These are phyloP conservation scores for Miamiensis avidus DNA, from an alignment of 169 alveolate genomes.

Conservation along the genomic window DNA sequence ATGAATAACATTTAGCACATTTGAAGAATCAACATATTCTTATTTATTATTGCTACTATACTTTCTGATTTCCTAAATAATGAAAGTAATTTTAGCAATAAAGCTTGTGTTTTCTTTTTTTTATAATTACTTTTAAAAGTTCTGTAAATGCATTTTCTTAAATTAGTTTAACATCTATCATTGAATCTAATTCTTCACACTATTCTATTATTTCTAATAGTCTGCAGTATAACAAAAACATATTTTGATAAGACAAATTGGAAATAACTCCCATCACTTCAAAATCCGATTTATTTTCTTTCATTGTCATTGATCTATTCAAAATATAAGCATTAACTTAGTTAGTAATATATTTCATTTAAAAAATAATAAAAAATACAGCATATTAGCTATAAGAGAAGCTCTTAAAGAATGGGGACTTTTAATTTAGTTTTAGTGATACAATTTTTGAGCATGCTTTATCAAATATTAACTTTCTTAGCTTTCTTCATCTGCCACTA, in stretches of 20 bases:
- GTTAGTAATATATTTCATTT: background rate
- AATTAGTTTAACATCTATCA: slow-evolving; percentile 14
- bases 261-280: background rate
- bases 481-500: slow-evolving; percentile 17
- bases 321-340: background rate
- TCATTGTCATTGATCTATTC: background rate
- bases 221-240: slow-evolving; percentile 29
- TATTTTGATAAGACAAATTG: slow-evolving; percentile 6
- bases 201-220: slow-evolving; percentile 20
- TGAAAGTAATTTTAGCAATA: slow-evolving; percentile 16
- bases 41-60: slow-evolving; percentile 1
- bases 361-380: slow-evolving; percentile 26
- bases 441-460: background rate
- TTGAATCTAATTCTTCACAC: slow-evolving; percentile 29
- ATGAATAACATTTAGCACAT: slow-evolving; percentile 7
- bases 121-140: background rate
- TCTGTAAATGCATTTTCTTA: slow-evolving; percentile 33
- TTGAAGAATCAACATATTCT: background rate
- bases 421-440: background rate
- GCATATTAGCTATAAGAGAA: slow-evolving; percentile 25
- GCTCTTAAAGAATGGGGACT: slow-evolving; percentile 3
- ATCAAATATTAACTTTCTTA: slow-evolving; percentile 3
- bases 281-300: background rate
- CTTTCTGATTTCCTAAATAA: slow-evolving; percentile 24
- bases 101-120: slow-evolving; percentile 1